Conservation (phyloP, 176 grass and related monocot species). For the Guadua angustifolia region DNA sequence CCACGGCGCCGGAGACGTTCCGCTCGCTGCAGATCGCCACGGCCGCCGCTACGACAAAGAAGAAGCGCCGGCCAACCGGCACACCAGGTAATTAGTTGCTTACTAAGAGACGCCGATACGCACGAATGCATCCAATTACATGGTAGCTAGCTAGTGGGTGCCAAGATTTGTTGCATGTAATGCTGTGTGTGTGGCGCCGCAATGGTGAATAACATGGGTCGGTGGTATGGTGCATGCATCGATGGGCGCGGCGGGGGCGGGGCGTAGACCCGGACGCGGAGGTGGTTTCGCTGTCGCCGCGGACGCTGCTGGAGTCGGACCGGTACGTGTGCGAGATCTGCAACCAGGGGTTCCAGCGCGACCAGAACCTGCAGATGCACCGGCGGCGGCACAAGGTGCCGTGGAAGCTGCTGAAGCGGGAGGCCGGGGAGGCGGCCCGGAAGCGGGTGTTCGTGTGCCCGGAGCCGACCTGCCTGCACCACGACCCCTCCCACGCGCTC, state of each 20-base stretch:
- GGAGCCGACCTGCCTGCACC: constrained; percentile 92
- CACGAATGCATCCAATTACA: constrained; percentile 27
- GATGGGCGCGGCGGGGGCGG: not conserved
- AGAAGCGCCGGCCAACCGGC: constrained; percentile 83
- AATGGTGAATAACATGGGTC: constrained; percentile 6
- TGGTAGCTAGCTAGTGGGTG: not conserved
- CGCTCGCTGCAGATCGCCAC: constrained; percentile 51
- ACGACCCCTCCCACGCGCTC: constrained; percentile 87
- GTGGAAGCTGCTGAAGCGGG: constrained; percentile 98
- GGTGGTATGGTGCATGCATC: not conserved
- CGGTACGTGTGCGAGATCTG: constrained; percentile 99
- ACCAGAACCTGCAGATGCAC: constrained; percentile 99
- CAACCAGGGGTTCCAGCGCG: constrained; percentile 97
- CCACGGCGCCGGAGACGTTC: constrained; percentile 46
- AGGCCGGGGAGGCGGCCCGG: constrained; percentile 65
- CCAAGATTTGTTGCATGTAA: constrained; percentile 20
- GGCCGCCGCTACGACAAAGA: constrained; percentile 50
- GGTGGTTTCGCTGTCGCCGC: constrained; percentile 93
- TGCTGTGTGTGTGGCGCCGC: not conserved
- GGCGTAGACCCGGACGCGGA: constrained; percentile 91
- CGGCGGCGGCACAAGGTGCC: constrained; percentile 99
- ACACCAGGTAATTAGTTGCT: constrained; percentile 69
- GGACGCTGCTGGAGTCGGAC: constrained; percentile 96
- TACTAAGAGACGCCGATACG: no score
- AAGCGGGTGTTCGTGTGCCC: constrained; percentile 99